phyloP scores from a whole-genome alignment of 2,329 filamentous ascomycete species.

The Phialophora macrospora region DNA sequence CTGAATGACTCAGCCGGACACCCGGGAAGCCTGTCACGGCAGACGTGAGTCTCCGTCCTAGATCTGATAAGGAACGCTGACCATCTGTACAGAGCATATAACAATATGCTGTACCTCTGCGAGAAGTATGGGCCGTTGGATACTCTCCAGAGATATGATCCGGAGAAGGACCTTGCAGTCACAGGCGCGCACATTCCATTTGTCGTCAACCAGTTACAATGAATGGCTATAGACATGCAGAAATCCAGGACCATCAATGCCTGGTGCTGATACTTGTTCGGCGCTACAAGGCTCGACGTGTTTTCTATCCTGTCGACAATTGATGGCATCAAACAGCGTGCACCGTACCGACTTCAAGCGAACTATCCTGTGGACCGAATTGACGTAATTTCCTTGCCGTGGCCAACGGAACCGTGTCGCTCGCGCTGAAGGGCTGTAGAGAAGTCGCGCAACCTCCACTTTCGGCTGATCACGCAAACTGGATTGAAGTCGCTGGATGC shows the following conservation, averaged over 20 bases:
- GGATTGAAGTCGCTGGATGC: not conserved
- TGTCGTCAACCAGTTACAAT: conserved; percentile 17
- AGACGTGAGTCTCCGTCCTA: conserved; percentile 36
- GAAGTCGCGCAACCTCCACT: too few species aligned
- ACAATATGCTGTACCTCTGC: conserved; percentile 47
- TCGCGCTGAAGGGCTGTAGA: not conserved
- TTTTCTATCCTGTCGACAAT: not conserved
- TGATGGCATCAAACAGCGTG: not conserved
- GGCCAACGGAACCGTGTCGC: not conserved
- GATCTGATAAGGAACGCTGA: not conserved
- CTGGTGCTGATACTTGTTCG: not conserved
- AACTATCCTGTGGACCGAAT: not conserved
- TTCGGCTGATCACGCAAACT: not conserved
- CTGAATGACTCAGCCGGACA: conserved; percentile 39
- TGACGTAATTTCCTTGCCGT: not conserved
- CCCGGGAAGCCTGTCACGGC: conserved; percentile 38
- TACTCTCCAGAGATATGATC: conserved; percentile 42
- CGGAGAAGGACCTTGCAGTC: conserved; percentile 40
- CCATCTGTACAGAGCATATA: conserved; percentile 42
- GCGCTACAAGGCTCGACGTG: not conserved
- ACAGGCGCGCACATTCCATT: conserved; percentile 32
- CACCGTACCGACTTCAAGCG: not conserved
- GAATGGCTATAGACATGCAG: not conserved
- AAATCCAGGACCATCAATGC: not conserved
- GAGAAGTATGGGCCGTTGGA: conserved; percentile 47